Percentiles rank a stretch among this genome's conserved stretches.
phyloP scores from a whole-genome alignment of 2,329 filamentous ascomycete genomes.

The Pseudogymnoascus sp. region DNA sequence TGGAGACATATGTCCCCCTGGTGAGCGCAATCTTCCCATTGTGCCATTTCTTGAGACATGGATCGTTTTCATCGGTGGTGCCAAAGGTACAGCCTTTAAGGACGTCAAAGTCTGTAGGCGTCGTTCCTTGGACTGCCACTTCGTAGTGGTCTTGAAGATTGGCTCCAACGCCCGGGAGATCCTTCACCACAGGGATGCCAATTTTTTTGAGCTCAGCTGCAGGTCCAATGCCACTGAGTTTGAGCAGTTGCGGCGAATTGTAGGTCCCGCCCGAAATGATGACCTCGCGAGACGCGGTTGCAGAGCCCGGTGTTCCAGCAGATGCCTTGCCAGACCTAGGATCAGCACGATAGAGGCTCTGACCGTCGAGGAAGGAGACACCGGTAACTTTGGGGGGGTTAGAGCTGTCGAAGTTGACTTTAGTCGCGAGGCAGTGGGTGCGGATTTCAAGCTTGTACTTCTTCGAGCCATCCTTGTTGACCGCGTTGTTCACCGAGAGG shows the following conservation, averaged over 20 bases:
- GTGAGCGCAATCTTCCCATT: constrained; percentile 15
- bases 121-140: constrained; percentile 38
- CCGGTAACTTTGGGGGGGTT: constrained; percentile 31
- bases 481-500: constrained; percentile 19
- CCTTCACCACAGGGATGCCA: constrained; percentile 45
- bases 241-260: constrained; percentile 41
- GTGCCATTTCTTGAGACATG: constrained; percentile 28
- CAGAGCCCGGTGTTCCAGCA: constrained; percentile 19
- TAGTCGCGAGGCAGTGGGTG: constrained; percentile 31
- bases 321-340: constrained; percentile 29
- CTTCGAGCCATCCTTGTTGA: constrained; percentile 15
- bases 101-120: constrained; percentile 32
- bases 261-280: constrained; percentile 42
- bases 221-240: constrained; percentile 41
- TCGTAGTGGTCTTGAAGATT: constrained; percentile 54
- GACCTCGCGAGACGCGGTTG: constrained; percentile 35
- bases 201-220: constrained; percentile 33
- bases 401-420: constrained; percentile 31
- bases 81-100: constrained; percentile 34
- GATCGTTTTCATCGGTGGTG: constrained; percentile 29
- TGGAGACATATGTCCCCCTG: constrained; percentile 31
- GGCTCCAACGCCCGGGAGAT: constrained; percentile 58
- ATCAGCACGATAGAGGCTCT: constrained; percentile 38
- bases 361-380: constrained; percentile 35
- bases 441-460: constrained; percentile 20